phyloP scores from a whole-genome alignment of 2,329 filamentous ascomycete species.

The Diaporthe aspalathi region DNA sequence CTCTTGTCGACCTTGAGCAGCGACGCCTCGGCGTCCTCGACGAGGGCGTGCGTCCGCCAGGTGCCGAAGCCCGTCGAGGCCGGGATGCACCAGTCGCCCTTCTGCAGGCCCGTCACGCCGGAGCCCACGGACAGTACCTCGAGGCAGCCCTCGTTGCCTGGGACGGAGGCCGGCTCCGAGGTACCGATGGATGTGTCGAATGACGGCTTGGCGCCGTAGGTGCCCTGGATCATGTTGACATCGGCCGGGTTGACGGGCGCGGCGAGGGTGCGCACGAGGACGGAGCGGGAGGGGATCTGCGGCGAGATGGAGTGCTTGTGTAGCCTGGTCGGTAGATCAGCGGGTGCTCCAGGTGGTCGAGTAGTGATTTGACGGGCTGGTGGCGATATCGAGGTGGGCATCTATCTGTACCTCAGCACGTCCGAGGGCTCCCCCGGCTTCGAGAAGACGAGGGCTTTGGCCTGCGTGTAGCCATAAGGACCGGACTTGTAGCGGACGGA shows the following conservation, averaged over 20 bases:
- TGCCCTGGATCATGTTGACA: slow-evolving; percentile 97
- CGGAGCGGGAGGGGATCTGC: slow-evolving; percentile 69
- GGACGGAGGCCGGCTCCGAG: slow-evolving; percentile 77
- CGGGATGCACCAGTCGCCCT: slow-evolving; percentile 96
- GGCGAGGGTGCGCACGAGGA: slow-evolving; percentile 89
- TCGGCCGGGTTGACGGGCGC: slow-evolving; percentile 97
- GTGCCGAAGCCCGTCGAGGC: slow-evolving; percentile 86
- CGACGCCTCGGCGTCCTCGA: slow-evolving; percentile 60
- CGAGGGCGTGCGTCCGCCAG: slow-evolving; percentile 91
- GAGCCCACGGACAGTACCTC: slow-evolving; percentile 82
- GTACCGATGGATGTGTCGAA: slow-evolving; percentile 85
- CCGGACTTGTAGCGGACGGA: slow-evolving; percentile 64
- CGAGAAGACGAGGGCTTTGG: slow-evolving; percentile 82
- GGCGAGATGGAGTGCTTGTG: slow-evolving; percentile 84
- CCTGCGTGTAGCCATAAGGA: slow-evolving; percentile 84
- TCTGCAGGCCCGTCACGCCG: slow-evolving; percentile 63
- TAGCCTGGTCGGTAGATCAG: slow-evolving; percentile 56
- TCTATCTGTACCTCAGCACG: slow-evolving; percentile 67
- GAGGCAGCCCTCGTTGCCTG: slow-evolving; percentile 93
- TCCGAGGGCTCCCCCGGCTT: slow-evolving; percentile 80
- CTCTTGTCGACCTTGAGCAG: slow-evolving; percentile 78
- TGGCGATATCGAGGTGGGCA: background rate
- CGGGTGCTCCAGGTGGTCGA: background rate
- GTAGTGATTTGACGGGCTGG: background rate
- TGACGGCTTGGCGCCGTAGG: slow-evolving; percentile 86